Conservation (phyloP, 495 filamentous ascomycete genomes). For the Aspergillus conjunctus region DNA sequence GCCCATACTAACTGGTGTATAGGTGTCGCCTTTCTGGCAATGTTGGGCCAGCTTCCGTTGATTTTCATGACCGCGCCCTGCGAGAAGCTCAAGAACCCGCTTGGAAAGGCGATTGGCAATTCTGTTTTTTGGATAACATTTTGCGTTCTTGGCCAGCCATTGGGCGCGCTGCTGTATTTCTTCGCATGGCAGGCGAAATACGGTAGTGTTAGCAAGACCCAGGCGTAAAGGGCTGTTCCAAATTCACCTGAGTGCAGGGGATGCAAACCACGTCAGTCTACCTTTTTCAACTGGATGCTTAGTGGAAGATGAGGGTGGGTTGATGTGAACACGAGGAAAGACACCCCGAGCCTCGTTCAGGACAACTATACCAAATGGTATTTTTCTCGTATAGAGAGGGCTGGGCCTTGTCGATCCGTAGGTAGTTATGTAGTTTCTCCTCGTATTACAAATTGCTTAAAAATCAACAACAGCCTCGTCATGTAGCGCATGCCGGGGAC, state of each 20-base stretch:
- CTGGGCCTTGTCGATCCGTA: neutral
- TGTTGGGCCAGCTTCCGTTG: conserved; percentile 89
- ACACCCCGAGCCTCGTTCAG: neutral
- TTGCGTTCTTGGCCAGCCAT: conserved; percentile 88
- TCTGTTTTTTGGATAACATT: conserved; percentile 95
- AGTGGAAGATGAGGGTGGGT: neutral
- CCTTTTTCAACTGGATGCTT: neutral
- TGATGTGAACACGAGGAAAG: neutral
- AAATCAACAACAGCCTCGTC: neutral
- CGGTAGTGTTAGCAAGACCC: conserved; percentile 63
- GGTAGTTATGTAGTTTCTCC: neutral
- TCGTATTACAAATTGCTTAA: neutral
- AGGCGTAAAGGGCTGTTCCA: neutral
- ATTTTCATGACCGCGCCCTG: conserved; percentile 77
- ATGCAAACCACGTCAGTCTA: neutral
- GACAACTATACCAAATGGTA: neutral
- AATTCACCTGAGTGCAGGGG: neutral
- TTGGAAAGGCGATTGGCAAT: conserved; percentile 80
- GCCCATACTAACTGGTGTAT: conserved; percentile 19
- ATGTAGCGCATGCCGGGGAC: no score
- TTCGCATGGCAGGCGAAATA: conserved; percentile 99
- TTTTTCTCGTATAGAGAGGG: neutral
- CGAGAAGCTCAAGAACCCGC: conserved; percentile 72
- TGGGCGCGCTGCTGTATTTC: conserved; percentile 89
- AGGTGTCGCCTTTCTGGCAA: conserved; percentile 91